phyloP scores from a whole-genome alignment of 805 yeast species.

The Metschnikowia shivogae region DNA sequence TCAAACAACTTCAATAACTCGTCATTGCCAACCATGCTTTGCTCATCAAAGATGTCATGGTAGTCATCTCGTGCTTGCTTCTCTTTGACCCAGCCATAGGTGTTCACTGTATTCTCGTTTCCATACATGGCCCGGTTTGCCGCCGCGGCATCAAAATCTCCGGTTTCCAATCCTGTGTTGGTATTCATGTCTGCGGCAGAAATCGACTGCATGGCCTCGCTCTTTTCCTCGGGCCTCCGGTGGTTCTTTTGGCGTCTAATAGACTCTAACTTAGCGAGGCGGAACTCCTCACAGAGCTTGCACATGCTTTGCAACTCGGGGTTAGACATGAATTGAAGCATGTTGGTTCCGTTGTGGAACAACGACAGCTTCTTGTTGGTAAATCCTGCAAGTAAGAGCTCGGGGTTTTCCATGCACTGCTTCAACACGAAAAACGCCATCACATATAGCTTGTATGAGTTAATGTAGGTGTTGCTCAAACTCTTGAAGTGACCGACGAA shows the following conservation, averaged over 20 bases:
- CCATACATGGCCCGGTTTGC: constrained; percentile 19
- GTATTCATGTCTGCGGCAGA: background rate
- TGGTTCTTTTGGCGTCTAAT: constrained; percentile 15
- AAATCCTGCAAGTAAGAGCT: constrained; percentile 31
- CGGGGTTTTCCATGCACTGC: constrained; percentile 41
- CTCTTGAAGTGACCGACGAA: constrained; percentile 41
- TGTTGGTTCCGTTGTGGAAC: constrained; percentile 35
- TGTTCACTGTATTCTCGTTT: constrained; percentile 15
- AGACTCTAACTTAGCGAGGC: constrained; percentile 29
- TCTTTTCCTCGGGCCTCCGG: constrained; percentile 13
- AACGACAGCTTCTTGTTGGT: constrained; percentile 23
- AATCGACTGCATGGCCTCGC: background rate
- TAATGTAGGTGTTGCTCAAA: constrained; percentile 35
- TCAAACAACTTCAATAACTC: constrained; percentile 35
- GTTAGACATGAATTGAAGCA: constrained; percentile 34
- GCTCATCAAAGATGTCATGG: constrained; percentile 16
- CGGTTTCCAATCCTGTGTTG: background rate
- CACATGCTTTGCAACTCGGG: constrained; percentile 34
- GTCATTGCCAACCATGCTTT: constrained; percentile 23
- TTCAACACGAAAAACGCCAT: constrained; percentile 38
- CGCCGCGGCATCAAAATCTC: constrained; percentile 10
- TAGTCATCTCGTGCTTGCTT: constrained; percentile 12
- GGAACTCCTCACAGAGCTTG: constrained; percentile 37
- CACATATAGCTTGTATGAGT: constrained; percentile 39
- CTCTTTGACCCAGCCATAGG: constrained; percentile 16